Evolutionary conservation across 2,329 filamentous ascomycete species (phyloP), one percentile per base, ranked within the genome.

Genomic region (Arthrobotrys entomopaga): DNA sequence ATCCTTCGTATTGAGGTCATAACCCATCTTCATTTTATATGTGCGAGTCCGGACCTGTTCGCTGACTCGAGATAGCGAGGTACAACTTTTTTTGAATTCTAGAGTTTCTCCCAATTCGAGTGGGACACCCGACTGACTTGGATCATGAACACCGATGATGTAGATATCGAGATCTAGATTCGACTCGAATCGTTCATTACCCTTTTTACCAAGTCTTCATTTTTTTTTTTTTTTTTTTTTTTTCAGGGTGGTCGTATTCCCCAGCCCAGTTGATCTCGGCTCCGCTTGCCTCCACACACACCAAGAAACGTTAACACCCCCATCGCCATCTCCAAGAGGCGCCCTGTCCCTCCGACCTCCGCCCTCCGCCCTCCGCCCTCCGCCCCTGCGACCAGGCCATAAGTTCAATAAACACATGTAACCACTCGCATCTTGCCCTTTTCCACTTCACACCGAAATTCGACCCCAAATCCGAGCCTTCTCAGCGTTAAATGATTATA

Each of bases 401-500:
- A 34, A 34, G 29, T 34, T 34, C 29, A 34, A 8, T 34, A 34
- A 34, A 34, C 57, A 49, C 58, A n/a, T 52, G 42, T 34, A 22
- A 53, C 38, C 64, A 34, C 6, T 34, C 29, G 29, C 64, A 40
- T 60, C 40, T 38, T 60, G 13, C 24, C 52, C 13, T 42, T 26
- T 34, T 61, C 65, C 49, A 57, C 50, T 50, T 20, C 59, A 48
- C 60, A 54, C 60, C 60, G 67, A 65, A 29, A 65, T 61, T 60
- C 53, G 60, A 69, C 56, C 40, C 54, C 60, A 59, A 38, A 52
- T 43, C 53, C 5, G n/a, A 8, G 7, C 29, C 29, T 34, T 34
- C 29, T 10, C 29, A 34, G 29, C 10, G 3, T 46, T 19, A 7
- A n/a, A n/a, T 46, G 42, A 10, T 19, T 26, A 2, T 42, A 22